A percentile compares a stretch with the other conserved stretches of the same genome.
phyloP scores from a whole-genome alignment of 495 filamentous ascomycete genomes.

The Podospora pseudoanserina region DNA sequence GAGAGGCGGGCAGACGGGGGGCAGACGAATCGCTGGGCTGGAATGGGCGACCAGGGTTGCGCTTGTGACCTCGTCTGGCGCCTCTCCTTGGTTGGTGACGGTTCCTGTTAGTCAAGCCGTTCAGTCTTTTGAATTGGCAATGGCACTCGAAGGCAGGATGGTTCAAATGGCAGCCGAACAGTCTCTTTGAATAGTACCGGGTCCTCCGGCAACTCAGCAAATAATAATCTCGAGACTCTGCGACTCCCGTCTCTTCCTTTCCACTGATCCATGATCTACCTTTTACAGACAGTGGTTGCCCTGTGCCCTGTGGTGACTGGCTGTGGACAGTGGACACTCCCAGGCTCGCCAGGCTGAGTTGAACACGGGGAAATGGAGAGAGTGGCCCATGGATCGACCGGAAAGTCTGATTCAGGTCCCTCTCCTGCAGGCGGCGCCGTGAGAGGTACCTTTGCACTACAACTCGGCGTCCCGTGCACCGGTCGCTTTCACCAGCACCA shows the following conservation, averaged over 20 bases:
- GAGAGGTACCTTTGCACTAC: background rate
- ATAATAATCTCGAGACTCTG: no score
- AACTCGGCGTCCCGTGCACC: background rate
- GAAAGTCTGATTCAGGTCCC: background rate
- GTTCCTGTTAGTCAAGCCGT: conserved; percentile 24
- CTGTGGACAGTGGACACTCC: background rate
- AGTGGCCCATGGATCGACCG: background rate
- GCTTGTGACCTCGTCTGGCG: conserved; percentile 26
- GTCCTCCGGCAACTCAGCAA: background rate
- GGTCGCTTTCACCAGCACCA: background rate
- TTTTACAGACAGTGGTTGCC: no score
- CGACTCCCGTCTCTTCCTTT: background rate
- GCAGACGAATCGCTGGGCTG: conserved; percentile 19
- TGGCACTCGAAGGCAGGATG: background rate
- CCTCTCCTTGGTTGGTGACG: conserved; percentile 26
- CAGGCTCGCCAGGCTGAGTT: background rate
- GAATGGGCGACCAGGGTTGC: conserved; percentile 17
- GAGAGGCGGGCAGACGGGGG: conserved; percentile 19
- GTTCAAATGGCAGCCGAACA: background rate
- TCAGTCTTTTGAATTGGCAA: conserved; percentile 9
- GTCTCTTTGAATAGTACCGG: background rate
- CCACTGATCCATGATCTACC: no score
- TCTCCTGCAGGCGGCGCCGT: background rate
- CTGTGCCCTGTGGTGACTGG: no score
- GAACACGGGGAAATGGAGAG: conserved; percentile 2